Evolutionary conservation across 352 stramenopile species (phyloP).

Genomic region (Sclerospora graminicola): DNA sequence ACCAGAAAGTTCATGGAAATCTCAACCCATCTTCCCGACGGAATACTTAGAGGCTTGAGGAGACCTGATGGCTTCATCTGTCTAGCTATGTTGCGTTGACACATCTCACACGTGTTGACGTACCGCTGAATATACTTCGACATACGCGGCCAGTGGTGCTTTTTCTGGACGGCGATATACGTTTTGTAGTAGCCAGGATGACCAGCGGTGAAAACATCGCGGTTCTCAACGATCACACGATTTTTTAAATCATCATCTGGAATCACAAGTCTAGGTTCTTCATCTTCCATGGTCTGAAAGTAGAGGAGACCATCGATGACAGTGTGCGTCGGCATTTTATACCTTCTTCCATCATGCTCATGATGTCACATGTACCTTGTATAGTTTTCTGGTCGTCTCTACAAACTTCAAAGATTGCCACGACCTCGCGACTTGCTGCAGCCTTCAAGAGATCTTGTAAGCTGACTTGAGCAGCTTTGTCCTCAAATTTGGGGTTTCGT

Average conservation of each 20-base stretch:
- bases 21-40: slow-evolving; percentile 1
- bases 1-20: slow-evolving; percentile 9
- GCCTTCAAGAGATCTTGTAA: not conserved
- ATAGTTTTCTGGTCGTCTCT: not conserved
- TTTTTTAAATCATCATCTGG: slow-evolving; percentile 7
- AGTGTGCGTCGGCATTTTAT: not conserved
- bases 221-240: slow-evolving; percentile 7
- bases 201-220: slow-evolving; percentile 1
- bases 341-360: not conserved
- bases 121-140: slow-evolving; percentile 14
- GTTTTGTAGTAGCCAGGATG: slow-evolving; percentile 9
- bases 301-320: not conserved
- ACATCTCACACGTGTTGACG: slow-evolving; percentile 8
- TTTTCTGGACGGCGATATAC: not conserved
- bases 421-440: not conserved
- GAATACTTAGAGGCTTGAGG: slow-evolving; percentile 2
- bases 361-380: not conserved
- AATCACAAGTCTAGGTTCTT: not conserved
- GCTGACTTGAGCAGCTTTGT: slow-evolving; percentile 1
- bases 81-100: slow-evolving; percentile 5
- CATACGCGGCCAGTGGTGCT: slow-evolving; percentile 5
- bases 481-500: not conserved
- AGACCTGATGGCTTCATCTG: slow-evolving; percentile 7
- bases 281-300: slow-evolving; percentile 4
- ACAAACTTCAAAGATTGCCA: not conserved